Evolutionary conservation across 345 rosid species (phyloP).

Genomic region (Psidium guajava): DNA sequence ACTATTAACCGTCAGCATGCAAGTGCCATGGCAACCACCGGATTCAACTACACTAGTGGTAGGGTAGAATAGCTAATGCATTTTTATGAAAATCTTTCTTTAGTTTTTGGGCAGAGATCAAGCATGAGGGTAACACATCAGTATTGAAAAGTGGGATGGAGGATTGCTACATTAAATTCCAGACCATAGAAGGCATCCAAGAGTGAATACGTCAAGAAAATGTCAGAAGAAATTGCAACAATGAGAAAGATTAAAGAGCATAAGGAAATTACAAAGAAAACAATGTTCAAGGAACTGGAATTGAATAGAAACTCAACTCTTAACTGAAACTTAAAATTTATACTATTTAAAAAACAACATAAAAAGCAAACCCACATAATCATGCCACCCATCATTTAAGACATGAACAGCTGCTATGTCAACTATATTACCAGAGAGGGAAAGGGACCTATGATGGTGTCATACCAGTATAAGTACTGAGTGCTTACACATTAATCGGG

Average conservation of each 20-base stretch:
- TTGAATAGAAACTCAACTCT: neutral
- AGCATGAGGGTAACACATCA: neutral
- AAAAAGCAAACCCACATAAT: neutral
- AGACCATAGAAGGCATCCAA: neutral
- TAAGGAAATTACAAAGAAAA: neutral
- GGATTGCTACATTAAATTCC: neutral
- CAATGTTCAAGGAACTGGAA: neutral
- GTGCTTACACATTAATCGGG: neutral
- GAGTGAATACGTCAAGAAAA: neutral
- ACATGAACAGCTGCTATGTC: neutral
- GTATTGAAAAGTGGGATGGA: neutral
- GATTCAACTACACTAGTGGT: neutral
- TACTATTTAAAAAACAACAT: neutral
- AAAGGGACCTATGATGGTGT: neutral
- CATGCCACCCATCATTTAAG: neutral
- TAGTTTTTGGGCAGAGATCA: neutral
- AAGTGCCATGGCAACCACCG: neutral
- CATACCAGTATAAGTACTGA: neutral
- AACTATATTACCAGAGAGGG: neutral
- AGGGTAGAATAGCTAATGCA: neutral
- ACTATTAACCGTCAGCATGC: neutral
- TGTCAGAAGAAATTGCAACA: neutral
- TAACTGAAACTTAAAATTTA: neutral
- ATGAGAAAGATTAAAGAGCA: neutral
- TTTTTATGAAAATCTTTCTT: neutral